Conservation (phyloP, 2,329 filamentous ascomycete species). For the Apiospora koreana region DNA sequence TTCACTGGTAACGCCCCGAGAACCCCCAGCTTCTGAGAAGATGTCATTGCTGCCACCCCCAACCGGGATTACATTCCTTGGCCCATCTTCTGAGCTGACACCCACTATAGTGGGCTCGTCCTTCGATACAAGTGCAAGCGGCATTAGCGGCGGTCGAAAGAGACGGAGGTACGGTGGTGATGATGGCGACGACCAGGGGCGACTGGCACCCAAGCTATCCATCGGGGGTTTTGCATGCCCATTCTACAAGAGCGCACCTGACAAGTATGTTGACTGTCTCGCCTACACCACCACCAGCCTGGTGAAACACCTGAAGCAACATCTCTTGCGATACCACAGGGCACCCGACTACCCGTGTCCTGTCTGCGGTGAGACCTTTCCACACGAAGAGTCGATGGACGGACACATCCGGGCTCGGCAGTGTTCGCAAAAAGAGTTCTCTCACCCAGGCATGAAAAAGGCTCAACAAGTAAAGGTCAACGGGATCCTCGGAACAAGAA, state of each 20-base stretch:
- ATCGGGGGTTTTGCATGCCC: background rate
- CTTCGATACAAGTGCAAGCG: no score
- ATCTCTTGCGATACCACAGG: background rate
- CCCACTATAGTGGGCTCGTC: no score
- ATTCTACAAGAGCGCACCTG: background rate
- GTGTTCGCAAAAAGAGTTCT: background rate
- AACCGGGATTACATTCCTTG: no score
- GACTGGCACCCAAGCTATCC: background rate
- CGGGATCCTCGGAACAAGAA: background rate
- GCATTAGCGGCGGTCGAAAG: no score
- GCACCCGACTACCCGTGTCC: background rate
- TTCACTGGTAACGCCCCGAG: no score
- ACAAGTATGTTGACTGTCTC: background rate
- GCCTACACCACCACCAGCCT: background rate
- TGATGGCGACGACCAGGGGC: background rate
- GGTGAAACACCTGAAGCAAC: background rate
- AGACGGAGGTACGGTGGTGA: no score
- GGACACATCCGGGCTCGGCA: background rate
- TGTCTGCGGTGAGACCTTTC: background rate
- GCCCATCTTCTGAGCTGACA: no score
- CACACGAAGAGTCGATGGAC: background rate
- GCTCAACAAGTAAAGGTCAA: background rate
- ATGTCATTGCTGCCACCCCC: no score
- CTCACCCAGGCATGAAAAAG: background rate
- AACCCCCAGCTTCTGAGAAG: no score